Evolutionary conservation across 768 basidiomycete genomes (phyloP), one percentile per base, ranked within the genome.

Genomic region (Trametes cinnabarina): DNA sequence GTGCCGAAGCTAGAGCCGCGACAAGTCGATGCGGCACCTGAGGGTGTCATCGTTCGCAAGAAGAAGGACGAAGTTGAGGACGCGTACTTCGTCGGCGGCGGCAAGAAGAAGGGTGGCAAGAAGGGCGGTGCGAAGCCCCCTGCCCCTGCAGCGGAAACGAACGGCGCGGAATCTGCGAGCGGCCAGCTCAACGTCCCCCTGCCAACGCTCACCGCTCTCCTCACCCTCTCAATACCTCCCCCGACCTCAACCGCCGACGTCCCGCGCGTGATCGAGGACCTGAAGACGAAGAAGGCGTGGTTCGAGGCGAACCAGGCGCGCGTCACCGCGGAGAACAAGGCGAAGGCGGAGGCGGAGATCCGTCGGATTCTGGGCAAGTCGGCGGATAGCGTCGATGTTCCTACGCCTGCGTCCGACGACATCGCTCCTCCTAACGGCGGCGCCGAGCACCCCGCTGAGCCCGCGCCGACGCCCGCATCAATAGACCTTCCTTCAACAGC

Each of bases 231-330:
- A 32, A 98, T 99, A 66, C 87, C 94, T 23, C 91, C 94, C 23
- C 97, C 97, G 0, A 79, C 84, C 17, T 87, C 87, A 11, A 72
- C 80, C 40, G 76, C 79, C 5, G 95, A 99, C 62, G 81, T 94
- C 32, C 81, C 86, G 52, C 89, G 92, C 51, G 84, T 93, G 46
- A 79, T 98, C 55, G 90, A 92, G 68, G 92, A 97, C 70, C 80
- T 99, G 57, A 89, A 89, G 73, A 91, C 84, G 49, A 99, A 98
- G 82, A 94, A 94, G 77, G 80, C 86, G 22, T 98, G 94, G 94
- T 97, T 85, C 67, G 86, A 89, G 71, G 95, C 91, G 30, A 98
- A 98, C 75, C 94, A 95, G 73, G 83, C 82, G 25, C 84, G 84
- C 22, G 83, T 82, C 61, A 93, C 92, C 2, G 81, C 83, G 4